Evolutionary conservation across 441 rosid genomes (phyloP).

Genomic region (Populus tomentosa): DNA sequence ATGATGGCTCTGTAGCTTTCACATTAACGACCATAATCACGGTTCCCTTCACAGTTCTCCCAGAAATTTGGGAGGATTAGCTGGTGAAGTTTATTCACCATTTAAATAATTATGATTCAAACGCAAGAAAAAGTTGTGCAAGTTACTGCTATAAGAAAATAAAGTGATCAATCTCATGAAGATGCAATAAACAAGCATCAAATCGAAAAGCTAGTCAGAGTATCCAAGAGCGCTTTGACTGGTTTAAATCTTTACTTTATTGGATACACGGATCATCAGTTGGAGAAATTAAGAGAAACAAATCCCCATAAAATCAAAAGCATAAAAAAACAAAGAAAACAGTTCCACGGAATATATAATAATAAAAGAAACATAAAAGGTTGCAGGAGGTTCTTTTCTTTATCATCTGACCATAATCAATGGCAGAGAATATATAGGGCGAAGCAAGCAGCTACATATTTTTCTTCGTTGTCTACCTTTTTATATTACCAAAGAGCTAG

Average conservation of each 20-base stretch:
- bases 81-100: too few relatives aligned
- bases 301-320: conserved; percentile 1
- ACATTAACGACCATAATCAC: not conserved
- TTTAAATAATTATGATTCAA: too few relatives aligned
- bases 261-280: not conserved
- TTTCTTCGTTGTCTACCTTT: conserved; percentile 14
- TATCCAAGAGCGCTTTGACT: conserved; percentile 25
- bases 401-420: conserved; percentile 12
- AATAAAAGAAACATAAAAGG: not conserved
- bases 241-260: not conserved
- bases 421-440: not conserved
- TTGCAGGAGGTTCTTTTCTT: not conserved
- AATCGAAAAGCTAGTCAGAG: conserved; percentile 27
- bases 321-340: not conserved
- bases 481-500: conserved; percentile 22
- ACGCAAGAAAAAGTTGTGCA: not conserved
- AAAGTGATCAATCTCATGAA: conserved; percentile 17
- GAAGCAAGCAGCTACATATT: not conserved
- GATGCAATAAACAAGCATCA: conserved; percentile 8
- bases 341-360: not conserved
- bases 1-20: not conserved
- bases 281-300: not conserved
- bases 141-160: not conserved
- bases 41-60: not conserved
- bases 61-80: too few relatives aligned